phyloP scores from a whole-genome alignment of 129 eudicot genomes.

The carrot (Daucus carota) region DH1_v3.0 NC_030386.2:23554501-23555000 shows the following conservation, averaged over 20 bases:
- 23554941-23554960: not conserved
- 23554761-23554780: conserved; percentile 81
- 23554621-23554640: conserved; percentile 82
- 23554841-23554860: conserved; percentile 93
- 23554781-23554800: conserved; percentile 87
- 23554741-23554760: conserved; percentile 71
- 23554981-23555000: conserved; percentile 14
- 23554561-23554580: conserved; percentile 57
- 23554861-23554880: conserved; percentile 89
- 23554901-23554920: conserved; percentile 7
- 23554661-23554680: conserved; percentile 77
- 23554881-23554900: not conserved
- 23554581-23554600: conserved; percentile 72
- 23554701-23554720: conserved; percentile 18
- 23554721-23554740: conserved; percentile 40
- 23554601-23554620: conserved; percentile 86
- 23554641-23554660: conserved; percentile 85
- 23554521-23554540: conserved; percentile 25
- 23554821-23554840: conserved; percentile 86
- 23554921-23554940: conserved; percentile 13
- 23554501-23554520: conserved; percentile 62
- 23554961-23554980: not conserved
- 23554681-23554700: conserved; percentile 52
- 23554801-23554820: conserved; percentile 88
- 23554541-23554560: conserved; percentile 31